phyloP scores from a whole-genome alignment of 2,329 filamentous ascomycete genomes.

The Pseudogymnoascus sp. region DNA sequence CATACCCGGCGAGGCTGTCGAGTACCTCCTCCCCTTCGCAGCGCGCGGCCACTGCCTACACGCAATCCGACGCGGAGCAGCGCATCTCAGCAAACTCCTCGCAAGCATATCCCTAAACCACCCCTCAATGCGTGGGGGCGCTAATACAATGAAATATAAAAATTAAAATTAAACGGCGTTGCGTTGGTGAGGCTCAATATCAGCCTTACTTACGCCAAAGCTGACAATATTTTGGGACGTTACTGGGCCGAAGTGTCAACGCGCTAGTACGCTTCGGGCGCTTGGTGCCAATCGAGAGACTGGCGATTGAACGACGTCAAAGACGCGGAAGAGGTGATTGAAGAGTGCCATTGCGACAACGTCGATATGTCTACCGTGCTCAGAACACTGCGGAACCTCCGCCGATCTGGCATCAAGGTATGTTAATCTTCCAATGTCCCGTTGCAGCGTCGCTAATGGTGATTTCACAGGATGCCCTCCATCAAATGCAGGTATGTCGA shows the following conservation, averaged over 20 bases:
- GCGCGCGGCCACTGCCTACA: slow-evolving; percentile 15
- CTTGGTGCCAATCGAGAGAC: not conserved
- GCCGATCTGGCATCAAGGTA: slow-evolving; percentile 84
- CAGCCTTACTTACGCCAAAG: not conserved
- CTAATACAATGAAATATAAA: not conserved
- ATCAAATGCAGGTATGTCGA: slow-evolving; percentile 80
- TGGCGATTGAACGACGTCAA: not conserved
- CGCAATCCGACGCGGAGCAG: slow-evolving; percentile 23
- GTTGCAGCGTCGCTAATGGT: slow-evolving; percentile 16
- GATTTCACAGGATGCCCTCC: slow-evolving; percentile 70
- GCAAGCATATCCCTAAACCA: slow-evolving; percentile 27
- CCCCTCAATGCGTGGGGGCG: not conserved
- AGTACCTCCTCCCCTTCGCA: slow-evolving; percentile 24
- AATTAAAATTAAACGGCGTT: not conserved
- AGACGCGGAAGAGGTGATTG: not conserved
- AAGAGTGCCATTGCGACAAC: slow-evolving; percentile 17
- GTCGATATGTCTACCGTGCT: slow-evolving; percentile 81
- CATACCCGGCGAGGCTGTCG: slow-evolving; percentile 17
- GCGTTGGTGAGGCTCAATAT: slow-evolving; percentile 3
- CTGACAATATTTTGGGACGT: not conserved
- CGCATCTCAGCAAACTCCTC: slow-evolving; percentile 29
- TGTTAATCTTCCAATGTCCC: slow-evolving; percentile 20
- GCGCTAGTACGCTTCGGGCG: slow-evolving; percentile 1
- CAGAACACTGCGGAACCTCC: slow-evolving; percentile 79
- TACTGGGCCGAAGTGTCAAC: not conserved